These are phyloP conservation scores for Besnoitia besnoiti DNA, from an alignment of 169 alveolate genomes.

Conservation along the genomic window DNA sequence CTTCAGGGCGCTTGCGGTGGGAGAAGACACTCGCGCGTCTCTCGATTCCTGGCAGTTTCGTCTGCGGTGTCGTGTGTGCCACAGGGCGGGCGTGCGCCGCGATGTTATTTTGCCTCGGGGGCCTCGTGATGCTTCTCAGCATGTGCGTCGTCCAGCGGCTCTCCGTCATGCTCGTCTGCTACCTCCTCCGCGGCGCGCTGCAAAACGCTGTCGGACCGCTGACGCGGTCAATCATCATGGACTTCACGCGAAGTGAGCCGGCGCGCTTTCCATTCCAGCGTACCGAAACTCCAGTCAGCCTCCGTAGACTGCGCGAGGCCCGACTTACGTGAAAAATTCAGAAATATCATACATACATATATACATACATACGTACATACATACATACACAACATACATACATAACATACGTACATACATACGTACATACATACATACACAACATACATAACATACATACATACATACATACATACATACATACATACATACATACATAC, in stretches of 20 bases:
- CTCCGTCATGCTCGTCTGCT: conserved; percentile 48
- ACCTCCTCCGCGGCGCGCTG: conserved; percentile 70
- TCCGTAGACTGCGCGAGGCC: no score
- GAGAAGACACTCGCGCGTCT: no score
- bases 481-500: not conserved
- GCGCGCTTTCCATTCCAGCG: not conserved
- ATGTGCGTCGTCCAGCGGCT: conserved; percentile 58
- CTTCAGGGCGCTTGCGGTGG: no score
- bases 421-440: not conserved
- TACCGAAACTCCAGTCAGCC: no score
- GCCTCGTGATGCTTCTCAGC: conserved; percentile 49
- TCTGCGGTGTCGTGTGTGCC: not conserved
- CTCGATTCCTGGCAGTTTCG: no score
- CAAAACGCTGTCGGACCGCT: conserved; percentile 68
- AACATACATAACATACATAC: not conserved
- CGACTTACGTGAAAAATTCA: not conserved
- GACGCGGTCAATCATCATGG: conserved; percentile 72
- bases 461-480: not conserved
- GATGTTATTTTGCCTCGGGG: not conserved
- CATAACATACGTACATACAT: not conserved
- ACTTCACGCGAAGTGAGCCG: conserved; percentile 65
- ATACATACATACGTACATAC: not conserved
- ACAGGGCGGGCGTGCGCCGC: conserved; percentile 40
- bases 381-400: not conserved
- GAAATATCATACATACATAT: not conserved